Base-by-base conservation (phyloP, 805 yeast species). In the Metschnikowia cerradonensis region DNA sequence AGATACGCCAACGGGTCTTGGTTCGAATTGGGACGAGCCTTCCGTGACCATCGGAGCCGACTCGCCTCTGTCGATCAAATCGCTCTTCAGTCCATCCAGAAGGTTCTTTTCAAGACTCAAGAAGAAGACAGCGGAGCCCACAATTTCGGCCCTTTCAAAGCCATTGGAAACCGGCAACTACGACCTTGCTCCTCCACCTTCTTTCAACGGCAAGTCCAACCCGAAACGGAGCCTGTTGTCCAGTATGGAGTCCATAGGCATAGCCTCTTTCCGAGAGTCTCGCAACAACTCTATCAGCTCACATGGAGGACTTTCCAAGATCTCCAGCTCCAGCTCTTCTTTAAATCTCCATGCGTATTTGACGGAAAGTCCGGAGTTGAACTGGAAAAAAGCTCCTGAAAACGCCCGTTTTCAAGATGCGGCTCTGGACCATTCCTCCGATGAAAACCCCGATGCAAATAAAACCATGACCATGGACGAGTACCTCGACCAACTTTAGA, bases 271-370 rank as follows among this genome's bases (percentile, higher is more conserved):
- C 38, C 47, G 39, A 2, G 47, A 22, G 10, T 61, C 71, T 1
- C 53, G 74, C 14, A 66, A 67, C 34, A 66, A 62, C 52, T 67
- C 73, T 19, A 42, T 63, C 15, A 45, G 59, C 6, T 64, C 72
- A 2, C 50, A 57, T 10, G 60, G 53, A 35, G 63, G 65, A 5
- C 59, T 73, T 10, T 55, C 64, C 47, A 62, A 70, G 34, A 69
- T 73, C 35, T 63, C 76, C 36, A 70, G 75, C 51, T 68, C 75
- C 31, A 68, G 69, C 49, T 68, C 75, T 22, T 68, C 74, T 30
- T 60, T 73, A 33, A 73, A 73, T 53, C 63, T 73, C 43, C 69
- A 73, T 50, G 78, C 75, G 8, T 73, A 71, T 52, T 63, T 73
- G 48, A 71, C 75, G 14, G 77, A 71, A 48, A 73, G 66, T 33